Percentiles rank a stretch among this genome's conserved stretches.
Evolutionary conservation across 805 yeast species (phyloP).

Genomic region (Babjeviella inositovora): DNA sequence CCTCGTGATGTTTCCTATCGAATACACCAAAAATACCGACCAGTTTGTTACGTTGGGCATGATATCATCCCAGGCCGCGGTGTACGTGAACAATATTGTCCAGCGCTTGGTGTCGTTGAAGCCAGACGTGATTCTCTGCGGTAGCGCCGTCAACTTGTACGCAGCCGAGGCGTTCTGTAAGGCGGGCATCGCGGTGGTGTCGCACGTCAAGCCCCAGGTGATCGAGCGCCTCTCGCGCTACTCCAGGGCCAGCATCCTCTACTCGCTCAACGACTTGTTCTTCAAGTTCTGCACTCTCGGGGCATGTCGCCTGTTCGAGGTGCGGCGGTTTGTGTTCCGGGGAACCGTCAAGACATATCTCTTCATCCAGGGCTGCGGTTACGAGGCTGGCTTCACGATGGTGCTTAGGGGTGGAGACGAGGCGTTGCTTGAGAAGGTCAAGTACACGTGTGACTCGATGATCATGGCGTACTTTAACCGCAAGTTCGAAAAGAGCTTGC

Average conservation of each 20-base stretch:
- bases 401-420: constrained; percentile 67
- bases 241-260: constrained; percentile 73
- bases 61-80: constrained; percentile 75
- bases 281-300: constrained; percentile 49
- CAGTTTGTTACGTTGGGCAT: constrained; percentile 74
- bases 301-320: constrained; percentile 54
- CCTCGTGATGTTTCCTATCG: constrained; percentile 78
- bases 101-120: constrained; percentile 59
- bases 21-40: constrained; percentile 62
- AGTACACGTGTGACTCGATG: constrained; percentile 69
- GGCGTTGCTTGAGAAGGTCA: constrained; percentile 45
- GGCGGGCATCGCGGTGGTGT: constrained; percentile 69
- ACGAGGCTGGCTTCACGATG: constrained; percentile 70
- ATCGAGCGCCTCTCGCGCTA: constrained; percentile 63
- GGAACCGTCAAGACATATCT: constrained; percentile 52
- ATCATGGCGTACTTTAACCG: constrained; percentile 66
- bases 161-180: constrained; percentile 61
- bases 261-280: constrained; percentile 75
- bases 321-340: constrained; percentile 43
- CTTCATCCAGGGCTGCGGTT: constrained; percentile 65
- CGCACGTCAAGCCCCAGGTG: constrained; percentile 68
- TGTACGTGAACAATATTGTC: constrained; percentile 68
- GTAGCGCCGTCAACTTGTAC: constrained; percentile 67
- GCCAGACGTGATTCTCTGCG: constrained; percentile 69
- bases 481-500: constrained; percentile 27